Base-by-base conservation (phyloP, 805 yeast species). In the Yarrowia hollandica region DNA sequence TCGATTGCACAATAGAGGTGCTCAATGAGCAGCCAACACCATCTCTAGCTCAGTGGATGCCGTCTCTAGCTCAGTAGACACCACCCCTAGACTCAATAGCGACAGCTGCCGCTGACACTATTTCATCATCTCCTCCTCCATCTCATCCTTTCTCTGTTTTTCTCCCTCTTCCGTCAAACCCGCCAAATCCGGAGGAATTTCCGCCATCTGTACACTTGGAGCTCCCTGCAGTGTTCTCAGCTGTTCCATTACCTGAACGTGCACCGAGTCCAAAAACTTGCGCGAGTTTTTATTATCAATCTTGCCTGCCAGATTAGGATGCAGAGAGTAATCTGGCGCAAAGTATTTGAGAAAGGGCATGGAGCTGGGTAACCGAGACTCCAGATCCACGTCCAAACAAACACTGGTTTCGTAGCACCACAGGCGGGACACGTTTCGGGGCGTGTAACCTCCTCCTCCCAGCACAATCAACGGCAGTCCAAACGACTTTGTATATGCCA, bases 401-500 rank as follows among this genome's bases (percentile, higher is more conserved):
- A 94, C 78, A 31, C 97, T 92, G 0, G 97, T 85, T 73, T 94
- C 99, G 68, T 79, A 91, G 1, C 96, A 82, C 98, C 99, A 92
- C 11, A 96, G 81, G 65, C 99, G 78, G 5, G 97, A 90, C 50
- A 94, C 99, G 70, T 94, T 94, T 71, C 97, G 81, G 81, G 96
- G 95, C 2, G 99, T 94, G 74, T 94, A 94, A 18, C 99, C 99
- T 66, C 99, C 99, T 52, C 99, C 99, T 37, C 99, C 99, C 18
- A 94, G 79, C 26, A 94, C 96, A 85, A 94, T 81, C 80, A 89
- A 75, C 9, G 99, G 98, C 15, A 94, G 79, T 48, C 88, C 88
- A 69, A 92, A 89, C 8, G 88, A 80, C 70, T 87, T 88, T 55
- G 91, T 90, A 73, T 82, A 92, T 65, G 86, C 84, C 55, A 92